A percentile compares a stretch with the other conserved stretches of the same genome.
phyloP scores from a whole-genome alignment of 257 asterid species.

The Oldenlandia corymbosa region DNA sequence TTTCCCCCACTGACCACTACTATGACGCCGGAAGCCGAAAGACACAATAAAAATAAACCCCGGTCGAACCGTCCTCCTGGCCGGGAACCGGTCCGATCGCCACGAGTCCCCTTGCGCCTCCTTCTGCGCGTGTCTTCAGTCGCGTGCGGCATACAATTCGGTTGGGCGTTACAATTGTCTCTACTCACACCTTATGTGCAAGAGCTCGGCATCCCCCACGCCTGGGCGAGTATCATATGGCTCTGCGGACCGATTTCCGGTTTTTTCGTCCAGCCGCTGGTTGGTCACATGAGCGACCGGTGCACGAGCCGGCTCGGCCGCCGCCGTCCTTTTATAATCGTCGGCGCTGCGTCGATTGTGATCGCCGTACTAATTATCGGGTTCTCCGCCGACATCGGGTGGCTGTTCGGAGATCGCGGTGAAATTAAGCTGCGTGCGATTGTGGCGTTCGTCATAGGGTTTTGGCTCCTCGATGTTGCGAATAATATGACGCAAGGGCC shows the following conservation, averaged over 20 bases:
- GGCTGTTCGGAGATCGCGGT: constrained; percentile 60
- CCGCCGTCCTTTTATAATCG: constrained; percentile 70
- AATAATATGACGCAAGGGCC: constrained; percentile 89
- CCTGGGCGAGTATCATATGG: constrained; percentile 86
- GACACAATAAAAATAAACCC: constrained; percentile 16
- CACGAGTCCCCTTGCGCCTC: constrained; percentile 38
- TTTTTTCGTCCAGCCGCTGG: constrained; percentile 77
- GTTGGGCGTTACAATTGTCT: constrained; percentile 86
- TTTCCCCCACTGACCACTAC: not conserved
- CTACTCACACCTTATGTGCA: constrained; percentile 77
- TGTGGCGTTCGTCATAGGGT: constrained; percentile 58
- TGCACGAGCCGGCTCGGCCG: constrained; percentile 71
- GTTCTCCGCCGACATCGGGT: constrained; percentile 69
- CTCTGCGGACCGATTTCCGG: constrained; percentile 88
- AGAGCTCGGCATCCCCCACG: constrained; percentile 85
- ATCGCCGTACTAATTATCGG: constrained; percentile 63
- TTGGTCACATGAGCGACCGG: constrained; percentile 67
- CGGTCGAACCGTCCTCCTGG: constrained; percentile 11
- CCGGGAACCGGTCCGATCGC: constrained; percentile 20
- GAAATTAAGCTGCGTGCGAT: constrained; percentile 48
- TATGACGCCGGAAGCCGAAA: constrained; percentile 27
- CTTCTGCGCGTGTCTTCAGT: constrained; percentile 75
- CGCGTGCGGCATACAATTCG: constrained; percentile 92
- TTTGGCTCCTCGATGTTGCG: constrained; percentile 87
- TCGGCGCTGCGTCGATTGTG: constrained; percentile 58